Evolutionary conservation across 2,329 filamentous ascomycete genomes (phyloP).

Genomic region (Diaporthe capsici): DNA sequence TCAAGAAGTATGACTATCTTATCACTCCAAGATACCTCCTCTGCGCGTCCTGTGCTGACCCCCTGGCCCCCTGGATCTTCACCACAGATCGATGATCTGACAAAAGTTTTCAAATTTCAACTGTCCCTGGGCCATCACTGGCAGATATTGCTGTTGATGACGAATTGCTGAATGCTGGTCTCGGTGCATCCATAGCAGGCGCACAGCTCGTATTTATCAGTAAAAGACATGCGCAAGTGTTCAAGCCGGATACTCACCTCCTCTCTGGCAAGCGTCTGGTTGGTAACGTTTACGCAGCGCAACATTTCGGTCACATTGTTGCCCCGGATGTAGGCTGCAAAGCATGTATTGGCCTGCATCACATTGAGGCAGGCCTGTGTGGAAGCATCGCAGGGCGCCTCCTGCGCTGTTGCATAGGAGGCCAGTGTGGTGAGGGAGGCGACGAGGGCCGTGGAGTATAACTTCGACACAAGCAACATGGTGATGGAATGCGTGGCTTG

Average conservation of each 20-base stretch:
- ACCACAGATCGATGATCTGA: fast-evolving
- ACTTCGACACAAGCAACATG: background rate
- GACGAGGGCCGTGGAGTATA: background rate
- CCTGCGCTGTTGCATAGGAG: background rate
- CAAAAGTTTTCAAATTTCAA: background rate
- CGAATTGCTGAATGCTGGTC: background rate
- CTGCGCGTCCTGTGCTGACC: background rate
- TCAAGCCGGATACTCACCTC: background rate
- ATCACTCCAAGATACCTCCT: background rate
- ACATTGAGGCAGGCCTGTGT: background rate
- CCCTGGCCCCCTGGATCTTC: background rate
- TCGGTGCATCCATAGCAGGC: slow-evolving; percentile 22
- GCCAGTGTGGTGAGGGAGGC: background rate
- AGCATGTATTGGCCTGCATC: slow-evolving; percentile 1
- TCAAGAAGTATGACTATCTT: background rate
- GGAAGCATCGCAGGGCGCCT: background rate
- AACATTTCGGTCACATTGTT: slow-evolving; percentile 5
- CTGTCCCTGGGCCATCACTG: background rate
- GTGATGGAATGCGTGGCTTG: background rate
- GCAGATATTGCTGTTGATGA: background rate
- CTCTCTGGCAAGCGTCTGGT: background rate
- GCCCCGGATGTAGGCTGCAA: background rate
- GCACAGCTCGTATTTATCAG: background rate
- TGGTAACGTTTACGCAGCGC: background rate
- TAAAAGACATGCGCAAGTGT: fast-evolving